phyloP scores from a whole-genome alignment of 305 asterid species.

The Fraxinus latifolia region DNA sequence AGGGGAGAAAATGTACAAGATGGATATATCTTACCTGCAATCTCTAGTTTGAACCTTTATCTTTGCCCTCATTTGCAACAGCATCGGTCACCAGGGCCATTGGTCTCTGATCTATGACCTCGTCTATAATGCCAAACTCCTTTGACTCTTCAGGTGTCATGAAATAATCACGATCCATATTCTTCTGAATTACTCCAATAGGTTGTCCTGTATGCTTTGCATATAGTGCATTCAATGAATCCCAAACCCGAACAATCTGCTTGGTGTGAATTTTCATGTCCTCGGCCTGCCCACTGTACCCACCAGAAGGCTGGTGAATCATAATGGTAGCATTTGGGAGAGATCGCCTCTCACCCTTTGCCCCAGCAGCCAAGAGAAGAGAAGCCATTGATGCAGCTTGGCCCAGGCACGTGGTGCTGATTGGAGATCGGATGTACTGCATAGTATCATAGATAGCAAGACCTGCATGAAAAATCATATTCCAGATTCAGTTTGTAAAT shows the following conservation, averaged over 20 bases:
- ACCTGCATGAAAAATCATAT: conserved; percentile 41
- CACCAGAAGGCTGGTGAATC: conserved; percentile 98
- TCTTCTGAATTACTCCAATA: conserved; percentile 55
- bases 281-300: conserved; percentile 87
- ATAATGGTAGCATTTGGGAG: conserved; percentile 89
- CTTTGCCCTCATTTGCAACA: conserved; percentile 52
- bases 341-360: conserved; percentile 84
- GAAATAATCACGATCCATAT: conserved; percentile 89
- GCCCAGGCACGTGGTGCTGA: conserved; percentile 84
- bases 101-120: conserved; percentile 85
- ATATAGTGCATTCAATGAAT: conserved; percentile 63
- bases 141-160: conserved; percentile 92
- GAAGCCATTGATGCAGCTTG: conserved; percentile 99
- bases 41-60: conserved; percentile 54
- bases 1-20: conserved; percentile 5
- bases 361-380: conserved; percentile 92
- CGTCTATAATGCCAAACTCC: conserved; percentile 89
- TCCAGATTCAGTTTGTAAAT: background rate
- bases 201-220: conserved; percentile 84
- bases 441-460: conserved; percentile 95
- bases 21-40: conserved; percentile 34
- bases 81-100: conserved; percentile 68
- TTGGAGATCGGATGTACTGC: conserved; percentile 92
- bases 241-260: conserved; percentile 87
- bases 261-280: conserved; percentile 83